Evolutionary conservation across 768 basidiomycete genomes (phyloP).

Genomic region (Mycena metata): DNA sequence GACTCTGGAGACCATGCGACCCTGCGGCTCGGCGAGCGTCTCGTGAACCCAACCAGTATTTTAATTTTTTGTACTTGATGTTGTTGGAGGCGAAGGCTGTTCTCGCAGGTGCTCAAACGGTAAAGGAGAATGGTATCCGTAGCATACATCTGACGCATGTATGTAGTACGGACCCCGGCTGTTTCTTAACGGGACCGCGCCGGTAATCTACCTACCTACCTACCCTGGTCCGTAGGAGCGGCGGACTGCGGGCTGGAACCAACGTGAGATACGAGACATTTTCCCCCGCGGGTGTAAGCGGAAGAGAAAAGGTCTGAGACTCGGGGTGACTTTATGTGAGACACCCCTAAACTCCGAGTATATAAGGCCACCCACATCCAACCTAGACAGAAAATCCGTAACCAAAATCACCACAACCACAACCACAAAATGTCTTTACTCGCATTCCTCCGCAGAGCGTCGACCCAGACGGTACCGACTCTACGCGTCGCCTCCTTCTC

Average conservation of each 20-base stretch:
- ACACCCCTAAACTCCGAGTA: neutral
- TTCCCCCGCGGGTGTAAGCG: neutral
- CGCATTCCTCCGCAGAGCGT: conserved; percentile 3
- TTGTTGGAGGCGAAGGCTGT: too few species aligned
- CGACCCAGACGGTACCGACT: neutral
- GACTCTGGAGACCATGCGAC: too few species aligned
- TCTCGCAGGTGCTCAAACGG: too few species aligned
- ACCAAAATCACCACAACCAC: neutral
- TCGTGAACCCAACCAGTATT: too few species aligned
- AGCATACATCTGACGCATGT: too few species aligned
- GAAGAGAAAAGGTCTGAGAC: neutral
- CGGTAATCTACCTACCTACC: too few species aligned
- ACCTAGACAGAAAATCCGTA: neutral
- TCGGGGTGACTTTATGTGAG: neutral
- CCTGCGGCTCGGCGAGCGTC: too few species aligned
- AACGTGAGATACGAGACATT: neutral
- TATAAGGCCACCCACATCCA: neutral
- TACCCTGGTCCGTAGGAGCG: neutral
- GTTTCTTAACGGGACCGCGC: too few species aligned
- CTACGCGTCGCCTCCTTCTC: neutral
- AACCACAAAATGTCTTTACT: neutral
- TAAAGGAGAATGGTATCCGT: too few species aligned
- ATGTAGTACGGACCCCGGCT: too few species aligned
- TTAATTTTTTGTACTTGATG: too few species aligned
- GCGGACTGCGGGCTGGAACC: neutral